Evolutionary conservation across 2,329 filamentous ascomycete genomes (phyloP).

Genomic region (Paracoccidioides brasiliensis): DNA sequence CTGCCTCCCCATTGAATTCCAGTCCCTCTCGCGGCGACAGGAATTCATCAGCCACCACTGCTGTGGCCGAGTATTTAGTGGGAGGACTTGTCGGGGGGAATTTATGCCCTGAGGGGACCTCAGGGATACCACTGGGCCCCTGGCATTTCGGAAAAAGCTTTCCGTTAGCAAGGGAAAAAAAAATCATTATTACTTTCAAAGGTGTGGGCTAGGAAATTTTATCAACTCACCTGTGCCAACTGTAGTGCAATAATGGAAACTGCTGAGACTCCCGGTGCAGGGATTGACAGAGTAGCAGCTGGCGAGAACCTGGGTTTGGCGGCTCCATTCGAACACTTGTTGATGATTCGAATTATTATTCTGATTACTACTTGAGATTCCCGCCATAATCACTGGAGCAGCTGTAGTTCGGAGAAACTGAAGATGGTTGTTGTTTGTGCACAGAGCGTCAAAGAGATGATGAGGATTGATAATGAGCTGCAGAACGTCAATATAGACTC

Average conservation of each 20-base stretch:
- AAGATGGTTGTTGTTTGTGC: not conserved
- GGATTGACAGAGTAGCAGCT: conserved; percentile 78
- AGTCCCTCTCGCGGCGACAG: conserved; percentile 4
- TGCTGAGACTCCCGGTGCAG: conserved; percentile 55
- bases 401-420: not conserved
- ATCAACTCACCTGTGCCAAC: conserved; percentile 55
- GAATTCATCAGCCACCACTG: not conserved
- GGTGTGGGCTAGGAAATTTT: not conserved
- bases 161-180: conserved; percentile 1
- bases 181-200: not conserved
- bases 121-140: conserved; percentile 91
- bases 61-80: conserved; percentile 60
- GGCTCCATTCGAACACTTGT: conserved; percentile 45
- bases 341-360: conserved; percentile 53
- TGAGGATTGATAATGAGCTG: not conserved
- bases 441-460: too few relatives aligned
- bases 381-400: not conserved
- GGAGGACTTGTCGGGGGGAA: conserved; percentile 80
- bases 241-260: conserved; percentile 94
- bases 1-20: conserved; percentile 67
- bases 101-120: conserved; percentile 77
- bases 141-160: conserved; percentile 19
- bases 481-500: not conserved
- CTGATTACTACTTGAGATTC: conserved; percentile 42
- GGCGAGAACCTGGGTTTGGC: conserved; percentile 64